Percentiles rank a stretch among this genome's conserved stretches.
phyloP scores from a whole-genome alignment of 148 eudicot genomes.

The Hydrangea macrophylla region DNA sequence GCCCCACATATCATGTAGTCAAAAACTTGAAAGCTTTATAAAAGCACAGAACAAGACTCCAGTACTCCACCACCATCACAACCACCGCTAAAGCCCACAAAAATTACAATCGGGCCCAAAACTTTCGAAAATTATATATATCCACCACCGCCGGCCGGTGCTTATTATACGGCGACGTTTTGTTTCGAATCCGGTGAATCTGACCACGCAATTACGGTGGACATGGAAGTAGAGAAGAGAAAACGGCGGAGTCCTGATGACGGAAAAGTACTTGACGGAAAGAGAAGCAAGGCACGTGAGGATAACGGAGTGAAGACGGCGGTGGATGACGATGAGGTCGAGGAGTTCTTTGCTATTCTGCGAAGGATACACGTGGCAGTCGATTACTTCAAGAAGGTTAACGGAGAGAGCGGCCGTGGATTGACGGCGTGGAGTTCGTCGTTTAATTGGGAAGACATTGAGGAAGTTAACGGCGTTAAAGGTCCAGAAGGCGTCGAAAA shows the following conservation, averaged over 20 bases:
- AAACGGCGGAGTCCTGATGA: background rate
- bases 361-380: constrained; percentile 29
- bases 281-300: background rate
- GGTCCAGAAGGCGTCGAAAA: background rate
- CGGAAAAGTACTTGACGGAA: background rate
- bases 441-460: background rate
- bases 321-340: constrained; percentile 28
- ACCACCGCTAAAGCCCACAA: too few relatives aligned
- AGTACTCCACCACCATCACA: too few relatives aligned
- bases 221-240: constrained; percentile 11
- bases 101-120: too few relatives aligned
- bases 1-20: too few relatives aligned
- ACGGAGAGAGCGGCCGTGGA: constrained; percentile 6
- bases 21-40: too few relatives aligned
- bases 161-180: too few relatives aligned
- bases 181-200: too few relatives aligned
- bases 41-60: too few relatives aligned
- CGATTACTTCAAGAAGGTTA: constrained; percentile 19
- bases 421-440: constrained; percentile 11
- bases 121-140: too few relatives aligned
- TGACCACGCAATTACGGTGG: background rate
- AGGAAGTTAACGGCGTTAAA: constrained; percentile 9
- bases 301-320: background rate
- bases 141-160: too few relatives aligned
- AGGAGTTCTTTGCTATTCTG: constrained; percentile 36